phyloP scores from a whole-genome alignment of 2,329 filamentous ascomycete genomes.

The Beauveria asiatica region DNA sequence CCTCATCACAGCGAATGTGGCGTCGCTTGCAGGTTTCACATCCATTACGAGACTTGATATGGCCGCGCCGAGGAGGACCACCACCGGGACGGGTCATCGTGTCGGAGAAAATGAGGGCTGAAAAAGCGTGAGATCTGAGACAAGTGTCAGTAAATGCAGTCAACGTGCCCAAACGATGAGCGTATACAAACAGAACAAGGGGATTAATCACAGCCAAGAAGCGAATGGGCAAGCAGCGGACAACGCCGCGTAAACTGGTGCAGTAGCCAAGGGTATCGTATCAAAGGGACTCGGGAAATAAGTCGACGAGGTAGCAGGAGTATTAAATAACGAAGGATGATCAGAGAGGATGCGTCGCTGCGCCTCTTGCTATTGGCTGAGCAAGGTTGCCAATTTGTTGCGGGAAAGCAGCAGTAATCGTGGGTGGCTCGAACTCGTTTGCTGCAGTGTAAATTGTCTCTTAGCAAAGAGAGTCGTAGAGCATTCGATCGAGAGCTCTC shows the following conservation, averaged over 20 bases:
- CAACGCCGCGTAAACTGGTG: not conserved
- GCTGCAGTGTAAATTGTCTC: not conserved
- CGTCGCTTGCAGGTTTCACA: slow-evolving; percentile 97
- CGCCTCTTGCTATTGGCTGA: not conserved
- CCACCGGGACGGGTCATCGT: slow-evolving; percentile 89
- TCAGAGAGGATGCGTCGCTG: not conserved
- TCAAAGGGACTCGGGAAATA: not conserved
- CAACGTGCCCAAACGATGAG: not conserved
- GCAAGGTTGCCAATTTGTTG: not conserved
- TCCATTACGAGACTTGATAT: slow-evolving; percentile 97
- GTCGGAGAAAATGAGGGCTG: slow-evolving; percentile 4
- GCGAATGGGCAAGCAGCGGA: slow-evolving; percentile 24
- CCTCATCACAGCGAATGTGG: slow-evolving; percentile 97
- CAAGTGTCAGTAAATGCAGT: not conserved
- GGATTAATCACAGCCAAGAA: slow-evolving; percentile 17
- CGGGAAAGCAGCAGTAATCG: slow-evolving; percentile 26
- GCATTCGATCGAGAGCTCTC: too few relatives aligned
- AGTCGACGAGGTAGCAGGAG: not conserved
- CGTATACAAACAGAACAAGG: slow-evolving; percentile 13
- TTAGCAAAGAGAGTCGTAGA: too few relatives aligned
- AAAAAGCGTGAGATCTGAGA: slow-evolving; percentile 22
- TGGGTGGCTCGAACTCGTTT: slow-evolving; percentile 17
- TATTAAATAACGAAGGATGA: not conserved
- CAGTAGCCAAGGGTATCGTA: not conserved
- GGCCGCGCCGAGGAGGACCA: slow-evolving; percentile 82